Evolutionary conservation across 225 moss, liverwort and hornwort species (phyloP).

Genomic region (Sphagnum tenellum): DNA sequence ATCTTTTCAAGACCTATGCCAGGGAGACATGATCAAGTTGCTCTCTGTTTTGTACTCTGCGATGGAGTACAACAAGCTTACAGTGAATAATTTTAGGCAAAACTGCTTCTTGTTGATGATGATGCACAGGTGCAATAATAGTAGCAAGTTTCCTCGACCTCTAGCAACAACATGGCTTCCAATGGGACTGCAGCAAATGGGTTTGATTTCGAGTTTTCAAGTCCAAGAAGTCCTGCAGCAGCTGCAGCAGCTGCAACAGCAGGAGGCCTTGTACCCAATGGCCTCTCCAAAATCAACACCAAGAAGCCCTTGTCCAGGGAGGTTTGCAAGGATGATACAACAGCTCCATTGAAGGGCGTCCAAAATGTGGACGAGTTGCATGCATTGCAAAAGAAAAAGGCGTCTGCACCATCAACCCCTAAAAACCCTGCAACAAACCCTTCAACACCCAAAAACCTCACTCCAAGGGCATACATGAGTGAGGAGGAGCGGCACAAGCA

Average conservation of each 20-base stretch:
- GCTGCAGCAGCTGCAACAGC: no score
- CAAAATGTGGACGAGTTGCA: conserved; percentile 73
- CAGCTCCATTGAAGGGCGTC: conserved; percentile 44
- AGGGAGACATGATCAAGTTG: no score
- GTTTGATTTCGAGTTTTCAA: conserved; percentile 26
- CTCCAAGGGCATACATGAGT: conserved; percentile 39
- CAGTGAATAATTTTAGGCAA: no score
- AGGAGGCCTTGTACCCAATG: conserved; percentile 32
- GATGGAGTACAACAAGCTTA: no score
- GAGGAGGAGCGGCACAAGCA: conserved; percentile 64
- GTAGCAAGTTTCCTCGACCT: background rate
- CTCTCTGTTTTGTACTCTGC: no score
- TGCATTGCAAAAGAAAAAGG: conserved; percentile 81
- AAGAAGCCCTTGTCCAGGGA: conserved; percentile 29
- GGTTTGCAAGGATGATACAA: conserved; percentile 78
- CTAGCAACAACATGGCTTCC: conserved; percentile 17
- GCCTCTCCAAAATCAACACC: conserved; percentile 73
- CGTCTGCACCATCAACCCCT: conserved; percentile 75
- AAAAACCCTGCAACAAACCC: conserved; percentile 26
- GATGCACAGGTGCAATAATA: conserved; percentile 8
- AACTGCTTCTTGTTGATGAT: no score
- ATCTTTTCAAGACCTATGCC: no score
- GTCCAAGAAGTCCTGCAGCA: conserved; percentile 1
- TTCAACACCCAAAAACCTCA: conserved; percentile 11
- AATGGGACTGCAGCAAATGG: conserved; percentile 13